phyloP scores from a whole-genome alignment of 164 flowering plant genomes.

The Umbellularia californica region DNA sequence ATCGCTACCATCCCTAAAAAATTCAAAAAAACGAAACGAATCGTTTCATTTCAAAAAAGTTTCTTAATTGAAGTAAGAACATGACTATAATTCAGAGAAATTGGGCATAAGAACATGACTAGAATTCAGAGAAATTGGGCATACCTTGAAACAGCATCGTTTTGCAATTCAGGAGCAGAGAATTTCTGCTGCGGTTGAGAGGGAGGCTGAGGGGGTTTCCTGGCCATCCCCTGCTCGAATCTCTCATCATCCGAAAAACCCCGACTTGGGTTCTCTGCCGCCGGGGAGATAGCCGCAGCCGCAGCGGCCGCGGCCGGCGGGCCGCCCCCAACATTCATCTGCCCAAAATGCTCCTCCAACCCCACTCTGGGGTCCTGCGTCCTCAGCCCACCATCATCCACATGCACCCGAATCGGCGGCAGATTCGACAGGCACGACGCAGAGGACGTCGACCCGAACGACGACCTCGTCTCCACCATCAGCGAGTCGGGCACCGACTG shows the following conservation, averaged over 20 bases:
- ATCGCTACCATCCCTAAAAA: slow-evolving; percentile 45
- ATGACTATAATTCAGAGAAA: background rate
- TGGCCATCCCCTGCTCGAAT: slow-evolving; percentile 58
- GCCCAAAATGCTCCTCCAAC: slow-evolving; percentile 67
- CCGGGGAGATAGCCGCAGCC: slow-evolving; percentile 18
- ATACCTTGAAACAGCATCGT: slow-evolving; percentile 44
- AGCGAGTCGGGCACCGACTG: slow-evolving; percentile 76
- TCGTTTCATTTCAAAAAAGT: slow-evolving; percentile 14
- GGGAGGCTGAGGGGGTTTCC: slow-evolving; percentile 25
- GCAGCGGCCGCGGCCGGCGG: slow-evolving; percentile 2
- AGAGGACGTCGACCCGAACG: slow-evolving; percentile 73
- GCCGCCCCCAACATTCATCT: slow-evolving; percentile 34
- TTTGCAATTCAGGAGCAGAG: slow-evolving; percentile 27
- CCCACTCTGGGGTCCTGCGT: slow-evolving; percentile 40
- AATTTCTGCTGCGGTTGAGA: slow-evolving; percentile 32
- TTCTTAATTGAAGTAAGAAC: background rate
- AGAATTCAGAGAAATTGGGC: background rate
- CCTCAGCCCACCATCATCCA: slow-evolving; percentile 35
- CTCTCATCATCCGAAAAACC: slow-evolving; percentile 70
- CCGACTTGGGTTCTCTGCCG: slow-evolving; percentile 46
- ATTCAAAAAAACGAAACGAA: slow-evolving; percentile 8
- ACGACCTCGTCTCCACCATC: slow-evolving; percentile 72
- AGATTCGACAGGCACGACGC: slow-evolving; percentile 62
- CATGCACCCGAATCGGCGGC: slow-evolving; percentile 67
- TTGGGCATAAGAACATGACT: slow-evolving; percentile 1